These are phyloP conservation scores for Bauhinia variegata DNA, from an alignment of 306 rosid species.

Conservation along the genomic window DNA sequence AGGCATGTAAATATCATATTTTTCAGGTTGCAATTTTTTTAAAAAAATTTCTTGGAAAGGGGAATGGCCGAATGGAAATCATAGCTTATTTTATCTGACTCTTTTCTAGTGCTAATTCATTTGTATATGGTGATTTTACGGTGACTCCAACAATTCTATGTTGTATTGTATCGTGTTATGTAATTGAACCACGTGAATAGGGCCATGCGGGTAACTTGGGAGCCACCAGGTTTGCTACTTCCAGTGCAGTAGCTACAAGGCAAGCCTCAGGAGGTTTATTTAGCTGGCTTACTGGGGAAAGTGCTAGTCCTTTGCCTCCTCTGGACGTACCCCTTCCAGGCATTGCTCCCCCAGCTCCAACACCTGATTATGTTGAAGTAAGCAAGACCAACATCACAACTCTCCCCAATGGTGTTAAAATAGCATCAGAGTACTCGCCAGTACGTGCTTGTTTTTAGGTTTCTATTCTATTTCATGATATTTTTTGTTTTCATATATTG, in stretches of 20 bases:
- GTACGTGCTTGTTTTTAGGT: conserved; percentile 48
- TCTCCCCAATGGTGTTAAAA: conserved; percentile 77
- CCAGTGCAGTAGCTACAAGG: conserved; percentile 60
- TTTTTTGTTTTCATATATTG: conserved; percentile 1
- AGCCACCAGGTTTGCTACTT: conserved; percentile 61
- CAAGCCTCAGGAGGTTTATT: conserved; percentile 66
- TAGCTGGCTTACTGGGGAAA: conserved; percentile 79
- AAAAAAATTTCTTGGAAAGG: conserved; percentile 24
- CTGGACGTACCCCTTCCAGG: conserved; percentile 65
- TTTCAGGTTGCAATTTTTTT: conserved; percentile 10
- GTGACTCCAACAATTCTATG: neutral
- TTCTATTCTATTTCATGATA: neutral
- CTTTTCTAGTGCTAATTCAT: conserved; percentile 11
- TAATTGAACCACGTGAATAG: conserved; percentile 42
- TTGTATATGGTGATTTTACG: conserved; percentile 17
- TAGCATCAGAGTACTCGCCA: conserved; percentile 76
- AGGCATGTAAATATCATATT: conserved; percentile 5
- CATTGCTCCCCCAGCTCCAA: conserved; percentile 59
- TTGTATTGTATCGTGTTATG: conserved; percentile 18
- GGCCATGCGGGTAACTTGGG: conserved; percentile 61
- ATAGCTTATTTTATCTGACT: conserved; percentile 37
- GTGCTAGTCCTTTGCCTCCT: conserved; percentile 61
- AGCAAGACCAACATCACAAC: conserved; percentile 80
- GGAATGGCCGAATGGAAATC: neutral
- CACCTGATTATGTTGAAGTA: conserved; percentile 72